These are phyloP conservation scores for Zasmidium angulare DNA, from an alignment of 2,329 filamentous ascomycete genomes.

Conservation along the genomic window DNA sequence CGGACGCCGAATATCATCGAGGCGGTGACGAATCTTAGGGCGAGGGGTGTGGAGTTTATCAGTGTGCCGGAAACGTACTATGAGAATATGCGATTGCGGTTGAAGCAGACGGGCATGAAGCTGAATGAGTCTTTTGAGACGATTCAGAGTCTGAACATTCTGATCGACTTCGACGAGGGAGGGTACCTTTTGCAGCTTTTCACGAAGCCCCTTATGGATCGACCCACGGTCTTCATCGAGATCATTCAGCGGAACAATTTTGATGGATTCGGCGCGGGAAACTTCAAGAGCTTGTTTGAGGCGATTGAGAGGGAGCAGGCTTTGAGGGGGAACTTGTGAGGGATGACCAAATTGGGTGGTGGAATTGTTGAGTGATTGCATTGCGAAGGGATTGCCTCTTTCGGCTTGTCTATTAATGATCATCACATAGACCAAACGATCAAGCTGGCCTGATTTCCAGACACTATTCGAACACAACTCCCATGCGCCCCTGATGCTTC, in stretches of 20 bases:
- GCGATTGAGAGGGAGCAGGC: conserved; percentile 93
- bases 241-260: conserved; percentile 93
- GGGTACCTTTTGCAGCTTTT: conserved; percentile 73
- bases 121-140: conserved; percentile 78
- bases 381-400: neutral
- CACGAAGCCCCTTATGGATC: conserved; percentile 79
- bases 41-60: conserved; percentile 92
- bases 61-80: conserved; percentile 86
- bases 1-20: conserved; percentile 77
- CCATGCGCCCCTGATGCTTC: conserved; percentile 11
- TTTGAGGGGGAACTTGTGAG: conserved; percentile 71
- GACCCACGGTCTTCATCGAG: conserved; percentile 93
- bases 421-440: neutral
- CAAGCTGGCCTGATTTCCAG: neutral
- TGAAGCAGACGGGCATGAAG: conserved; percentile 61
- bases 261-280: conserved; percentile 88
- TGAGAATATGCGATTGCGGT: conserved; percentile 68
- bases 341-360: neutral
- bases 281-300: conserved; percentile 94
- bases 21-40: conserved; percentile 73
- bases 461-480: neutral
- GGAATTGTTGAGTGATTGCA: neutral
- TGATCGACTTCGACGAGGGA: conserved; percentile 93
- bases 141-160: conserved; percentile 74
- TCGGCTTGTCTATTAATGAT: neutral